These are phyloP conservation scores for Colletotrichum tamarilloi DNA, from an alignment of 2,329 filamentous ascomycete genomes.

Conservation along the genomic window DNA sequence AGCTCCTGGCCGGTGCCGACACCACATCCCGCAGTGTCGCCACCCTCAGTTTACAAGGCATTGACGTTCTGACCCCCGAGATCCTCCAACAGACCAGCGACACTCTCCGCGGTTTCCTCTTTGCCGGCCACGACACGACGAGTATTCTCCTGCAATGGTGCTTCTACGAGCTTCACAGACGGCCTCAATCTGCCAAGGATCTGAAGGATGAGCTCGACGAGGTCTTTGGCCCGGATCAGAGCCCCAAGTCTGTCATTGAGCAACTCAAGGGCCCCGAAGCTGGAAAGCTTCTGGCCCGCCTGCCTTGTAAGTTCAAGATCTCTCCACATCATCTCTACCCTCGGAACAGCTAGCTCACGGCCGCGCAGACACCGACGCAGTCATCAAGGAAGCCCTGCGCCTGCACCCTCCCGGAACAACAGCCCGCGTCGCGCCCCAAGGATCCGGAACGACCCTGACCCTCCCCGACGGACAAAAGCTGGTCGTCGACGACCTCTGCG, in stretches of 20 bases:
- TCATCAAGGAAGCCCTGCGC: conserved; percentile 50
- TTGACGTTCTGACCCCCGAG: conserved; percentile 40
- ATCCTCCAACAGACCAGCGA: conserved; percentile 45
- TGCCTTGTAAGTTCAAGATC: conserved; percentile 39
- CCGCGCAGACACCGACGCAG: conserved; percentile 42
- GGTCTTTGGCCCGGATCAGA: conserved; percentile 44
- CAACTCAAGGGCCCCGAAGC: conserved; percentile 41
- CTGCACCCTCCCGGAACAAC: conserved; percentile 47
- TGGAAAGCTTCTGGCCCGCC: conserved; percentile 44
- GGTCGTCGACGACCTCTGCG: conserved; percentile 46
- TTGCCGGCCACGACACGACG: conserved; percentile 55
- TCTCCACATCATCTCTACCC: too few species aligned
- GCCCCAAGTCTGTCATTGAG: conserved; percentile 39
- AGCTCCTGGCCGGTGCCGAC: conserved; percentile 19
- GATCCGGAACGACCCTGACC: conserved; percentile 37
- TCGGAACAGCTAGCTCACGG: neutral
- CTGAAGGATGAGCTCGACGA: conserved; percentile 49
- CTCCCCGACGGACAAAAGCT: conserved; percentile 42
- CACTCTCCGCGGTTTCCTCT: conserved; percentile 51
- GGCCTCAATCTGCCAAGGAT: conserved; percentile 41
- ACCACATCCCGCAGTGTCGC: conserved; percentile 42
- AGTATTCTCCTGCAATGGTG: conserved; percentile 48
- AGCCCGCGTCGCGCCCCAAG: conserved; percentile 40
- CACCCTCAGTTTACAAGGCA: conserved; percentile 45
- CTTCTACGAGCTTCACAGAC: conserved; percentile 49